Evolutionary conservation across 2,329 filamentous ascomycete species (phyloP).

Genomic region (Neurospora crassa): DNA sequence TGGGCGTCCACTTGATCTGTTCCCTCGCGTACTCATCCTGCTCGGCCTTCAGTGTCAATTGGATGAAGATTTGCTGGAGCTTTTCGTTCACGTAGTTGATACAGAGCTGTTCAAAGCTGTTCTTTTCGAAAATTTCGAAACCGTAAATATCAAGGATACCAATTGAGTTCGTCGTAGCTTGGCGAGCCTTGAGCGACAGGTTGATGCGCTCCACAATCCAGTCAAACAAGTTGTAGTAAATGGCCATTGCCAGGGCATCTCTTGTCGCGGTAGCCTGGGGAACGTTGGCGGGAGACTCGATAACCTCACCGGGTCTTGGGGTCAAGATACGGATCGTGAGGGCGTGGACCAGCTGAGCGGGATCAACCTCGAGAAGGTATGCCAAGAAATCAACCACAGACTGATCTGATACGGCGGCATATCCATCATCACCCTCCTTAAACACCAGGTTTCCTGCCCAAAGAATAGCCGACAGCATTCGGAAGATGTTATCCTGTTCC

Average conservation of each 20-base stretch:
- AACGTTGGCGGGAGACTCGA: slow-evolving; percentile 72
- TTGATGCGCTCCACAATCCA: slow-evolving; percentile 96
- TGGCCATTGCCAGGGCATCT: slow-evolving; percentile 87
- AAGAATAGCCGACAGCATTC: slow-evolving; percentile 81
- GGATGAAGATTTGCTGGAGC: slow-evolving; percentile 97
- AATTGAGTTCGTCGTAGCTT: slow-evolving; percentile 70
- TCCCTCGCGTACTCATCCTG: slow-evolving; percentile 95
- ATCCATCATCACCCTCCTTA: slow-evolving; percentile 77
- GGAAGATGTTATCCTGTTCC: slow-evolving; percentile 94
- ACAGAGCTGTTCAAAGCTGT: slow-evolving; percentile 97
- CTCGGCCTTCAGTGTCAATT: slow-evolving; percentile 90
- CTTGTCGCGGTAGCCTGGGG: slow-evolving; percentile 79
- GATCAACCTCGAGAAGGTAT: slow-evolving; percentile 82
- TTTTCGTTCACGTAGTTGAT: slow-evolving; percentile 99
- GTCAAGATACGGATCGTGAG: slow-evolving; percentile 83
- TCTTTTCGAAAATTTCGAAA: slow-evolving; percentile 98
- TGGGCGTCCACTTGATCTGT: slow-evolving; percentile 97
- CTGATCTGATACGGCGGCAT: slow-evolving; percentile 77
- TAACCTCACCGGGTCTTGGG: slow-evolving; percentile 54
- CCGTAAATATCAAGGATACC: slow-evolving; percentile 98
- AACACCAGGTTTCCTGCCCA: slow-evolving; percentile 96
- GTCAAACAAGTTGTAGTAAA: slow-evolving; percentile 96
- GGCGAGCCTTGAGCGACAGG: slow-evolving; percentile 70
- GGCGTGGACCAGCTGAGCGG: slow-evolving; percentile 70
- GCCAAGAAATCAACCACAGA: slow-evolving; percentile 92